Conservation (phyloP, 2,329 filamentous ascomycete genomes). For the Ophiognomonia clavigignenti-juglandacearum region DNA sequence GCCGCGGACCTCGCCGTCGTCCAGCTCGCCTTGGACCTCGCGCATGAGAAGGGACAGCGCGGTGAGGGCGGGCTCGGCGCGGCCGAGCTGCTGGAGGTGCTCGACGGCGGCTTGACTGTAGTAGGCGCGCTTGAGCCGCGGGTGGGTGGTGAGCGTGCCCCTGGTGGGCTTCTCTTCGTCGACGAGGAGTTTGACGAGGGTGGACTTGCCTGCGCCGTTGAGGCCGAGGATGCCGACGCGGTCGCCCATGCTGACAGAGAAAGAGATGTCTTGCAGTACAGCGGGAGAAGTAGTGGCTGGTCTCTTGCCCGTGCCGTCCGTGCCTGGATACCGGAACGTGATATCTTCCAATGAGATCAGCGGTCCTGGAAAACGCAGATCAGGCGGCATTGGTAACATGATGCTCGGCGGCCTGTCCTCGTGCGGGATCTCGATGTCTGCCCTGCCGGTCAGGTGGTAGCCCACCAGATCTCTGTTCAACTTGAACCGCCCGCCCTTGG, state of each 20-base stretch:
- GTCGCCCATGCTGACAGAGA: conserved; percentile 69
- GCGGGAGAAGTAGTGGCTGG: conserved; percentile 25
- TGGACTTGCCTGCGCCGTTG: conserved; percentile 80
- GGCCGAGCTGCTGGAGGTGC: conserved; percentile 53
- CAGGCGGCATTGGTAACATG: conserved; percentile 56
- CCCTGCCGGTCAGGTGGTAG: conserved; percentile 52
- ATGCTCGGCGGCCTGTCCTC: conserved; percentile 57
- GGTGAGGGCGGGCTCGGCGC: conserved; percentile 48
- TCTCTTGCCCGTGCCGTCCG: conserved; percentile 20
- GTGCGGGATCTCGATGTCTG: conserved; percentile 66
- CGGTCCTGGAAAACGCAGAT: conserved; percentile 70
- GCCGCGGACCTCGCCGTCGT: conserved; percentile 64
- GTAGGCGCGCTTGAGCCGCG: conserved; percentile 66
- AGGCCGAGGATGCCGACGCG: conserved; percentile 71
- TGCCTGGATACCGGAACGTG: conserved; percentile 55
- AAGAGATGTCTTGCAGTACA: conserved; percentile 57
- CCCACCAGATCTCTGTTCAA: conserved; percentile 65
- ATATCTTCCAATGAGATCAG: conserved; percentile 68
- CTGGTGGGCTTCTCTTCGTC: conserved; percentile 51
- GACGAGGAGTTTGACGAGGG: conserved; percentile 67
- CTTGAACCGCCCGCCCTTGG: conserved; percentile 72
- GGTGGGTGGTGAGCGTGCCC: conserved; percentile 61
- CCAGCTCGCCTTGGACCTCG: conserved; percentile 45
- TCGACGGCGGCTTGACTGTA: conserved; percentile 80
- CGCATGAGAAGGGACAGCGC: conserved; percentile 59